Evolutionary conservation across 2,329 filamentous ascomycete species (phyloP), one percentile per base, ranked within the genome.

Genomic region (Fusarium verrucosum): DNA sequence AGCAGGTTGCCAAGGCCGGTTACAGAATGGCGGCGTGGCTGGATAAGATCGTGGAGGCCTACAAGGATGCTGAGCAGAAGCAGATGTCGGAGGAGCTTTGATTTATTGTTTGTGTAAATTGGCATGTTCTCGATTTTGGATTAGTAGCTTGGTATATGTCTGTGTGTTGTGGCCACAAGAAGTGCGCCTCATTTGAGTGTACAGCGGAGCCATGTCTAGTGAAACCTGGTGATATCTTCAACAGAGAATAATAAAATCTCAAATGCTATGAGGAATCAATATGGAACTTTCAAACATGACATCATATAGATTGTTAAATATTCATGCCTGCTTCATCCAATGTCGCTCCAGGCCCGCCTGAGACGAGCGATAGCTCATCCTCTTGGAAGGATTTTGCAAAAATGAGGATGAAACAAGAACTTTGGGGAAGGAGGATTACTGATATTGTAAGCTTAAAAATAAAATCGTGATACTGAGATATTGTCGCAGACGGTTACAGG

Each of bases 21-120:
- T 90, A 87, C 73, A 83, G 90, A 44, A 81, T 92, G 73, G 89
- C 86, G 3, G 83, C 83, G 19, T 91, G 87, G 87, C 76, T 91
- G 60, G 88, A 91, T 71, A 77, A 82, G 68, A 87, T 90, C 69
- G 85, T 80, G 10, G 76, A 80, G n/a, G 72, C 69, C 23, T 77
- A 73, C 62, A 57, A 68, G 26, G 58, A 63, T 19, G 70, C 54
- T 26, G 65, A 54, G 58, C 63, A 45, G 58, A 72, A 62, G 28
- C 62, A 70, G 36, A 42, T 58, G 22, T 63, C 66, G 13, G 68
- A 72, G 33, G 76, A 78, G 51, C 55, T 77, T 43, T 78, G 72
- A 68, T 50, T 26, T 10, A 32, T 28, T 22, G 9, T 14, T 16
- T 36, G n/a, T 26, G 11, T 20, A 36, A 19, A 32, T 22, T 17